phyloP scores from a whole-genome alignment of 148 eudicot species.

The Suaeda aralocaspica region DNA sequence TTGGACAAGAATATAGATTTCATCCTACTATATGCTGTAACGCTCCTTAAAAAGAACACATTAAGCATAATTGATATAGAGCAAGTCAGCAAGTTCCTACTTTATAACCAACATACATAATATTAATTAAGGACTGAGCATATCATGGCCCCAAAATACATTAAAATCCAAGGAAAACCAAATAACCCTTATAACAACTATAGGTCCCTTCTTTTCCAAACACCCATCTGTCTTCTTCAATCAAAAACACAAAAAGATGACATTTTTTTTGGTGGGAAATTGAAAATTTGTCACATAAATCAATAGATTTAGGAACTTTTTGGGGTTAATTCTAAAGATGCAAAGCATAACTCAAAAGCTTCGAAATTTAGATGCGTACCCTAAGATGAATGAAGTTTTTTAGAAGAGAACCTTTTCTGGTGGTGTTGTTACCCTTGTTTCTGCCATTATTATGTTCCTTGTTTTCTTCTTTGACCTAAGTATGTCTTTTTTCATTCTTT shows the following conservation, averaged over 20 bases:
- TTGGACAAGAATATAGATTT: no score
- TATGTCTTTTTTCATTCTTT: constrained; percentile 28
- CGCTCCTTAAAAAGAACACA: no score
- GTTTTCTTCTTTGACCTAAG: constrained; percentile 85
- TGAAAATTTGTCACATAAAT: not conserved
- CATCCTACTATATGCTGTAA: no score
- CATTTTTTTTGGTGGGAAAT: not conserved
- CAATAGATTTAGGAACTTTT: not conserved
- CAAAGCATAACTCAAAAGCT: constrained; percentile 48
- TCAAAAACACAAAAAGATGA: not conserved
- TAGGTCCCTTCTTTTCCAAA: no score
- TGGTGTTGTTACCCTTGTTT: constrained; percentile 69
- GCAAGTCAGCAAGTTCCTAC: no score
- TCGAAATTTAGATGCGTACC: constrained; percentile 86
- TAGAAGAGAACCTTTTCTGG: constrained; percentile 80
- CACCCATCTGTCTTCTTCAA: not conserved
- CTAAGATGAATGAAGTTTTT: constrained; percentile 92
- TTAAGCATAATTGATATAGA: no score
- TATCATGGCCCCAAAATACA: no score
- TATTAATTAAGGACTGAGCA: no score
- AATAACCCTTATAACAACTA: no score
- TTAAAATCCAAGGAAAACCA: no score
- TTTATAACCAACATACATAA: no score
- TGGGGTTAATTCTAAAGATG: constrained; percentile 34
- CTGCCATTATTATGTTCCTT: constrained; percentile 57